Evolutionary conservation across 2,329 filamentous ascomycete genomes (phyloP), one percentile per base, ranked within the genome.

Genomic region (Aciculosporium take): DNA sequence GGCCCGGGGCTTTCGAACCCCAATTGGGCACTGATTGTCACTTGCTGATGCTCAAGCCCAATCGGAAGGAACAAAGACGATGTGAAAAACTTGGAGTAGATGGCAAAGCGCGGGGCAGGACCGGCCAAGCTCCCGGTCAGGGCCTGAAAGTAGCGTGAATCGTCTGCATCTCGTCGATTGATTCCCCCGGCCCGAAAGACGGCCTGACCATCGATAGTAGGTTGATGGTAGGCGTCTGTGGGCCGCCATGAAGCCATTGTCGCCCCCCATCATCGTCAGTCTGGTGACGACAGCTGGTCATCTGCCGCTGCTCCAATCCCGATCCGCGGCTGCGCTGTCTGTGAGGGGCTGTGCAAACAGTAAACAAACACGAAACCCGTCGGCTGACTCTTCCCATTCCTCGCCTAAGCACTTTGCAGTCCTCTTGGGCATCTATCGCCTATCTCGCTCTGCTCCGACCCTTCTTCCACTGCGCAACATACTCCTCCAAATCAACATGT

Each of bases 401-500:
- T n/a, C n/a, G n/a, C n/a, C n/a, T n/a, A n/a, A n/a, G n/a, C 32
- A 21, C 32, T 21, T 10, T 10, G 17, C 8, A 13, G 13, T 21
- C 15, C 18, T 12, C 12, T 10, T 18, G 10, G 28, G n/a, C 30
- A 32, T 41, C 35, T 24, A 10, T 12, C 9, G 13, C 34, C 34
- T 36, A 15, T 17, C n/a, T 30, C 37, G 8, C 12, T 29, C 29
- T 41, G 32, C 37, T 29, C 40, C 53, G 7, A 30, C 45, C 48
- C 28, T 29, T 46, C 48, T 28, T 53, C 52, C 60, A 63, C 29
- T 49, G 49, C 35, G 56, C 57, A 35, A 68, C 48, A 49, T 67
- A 69, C 40, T 67, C 69, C 0, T 72, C 69, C 51, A 74, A 49
- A 30, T 74, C 71, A 4, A 71, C 58, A 47, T 72, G 67, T 0